A percentile compares a stretch with the other conserved stretches of the same genome.
phyloP scores from a whole-genome alignment of 2,329 filamentous ascomycete genomes.

The Sporothrix brunneoviolacea region DNA sequence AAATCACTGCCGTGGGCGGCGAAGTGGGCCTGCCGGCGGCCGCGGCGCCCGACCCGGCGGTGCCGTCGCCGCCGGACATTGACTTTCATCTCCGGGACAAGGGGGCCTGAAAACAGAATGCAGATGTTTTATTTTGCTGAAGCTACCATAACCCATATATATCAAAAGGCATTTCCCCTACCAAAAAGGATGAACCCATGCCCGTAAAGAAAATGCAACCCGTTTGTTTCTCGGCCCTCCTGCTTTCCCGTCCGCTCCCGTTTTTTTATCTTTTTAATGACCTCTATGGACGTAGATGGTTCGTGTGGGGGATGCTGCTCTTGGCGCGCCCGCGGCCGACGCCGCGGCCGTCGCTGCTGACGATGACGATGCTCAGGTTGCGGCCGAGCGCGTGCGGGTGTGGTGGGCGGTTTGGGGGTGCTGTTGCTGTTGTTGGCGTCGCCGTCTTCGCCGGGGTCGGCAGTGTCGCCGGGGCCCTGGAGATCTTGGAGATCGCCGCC shows the following conservation, averaged over 20 bases:
- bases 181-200: no score
- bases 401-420: background rate
- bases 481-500: no score
- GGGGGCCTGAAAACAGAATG: background rate
- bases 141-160: no score
- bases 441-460: background rate
- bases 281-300: no score
- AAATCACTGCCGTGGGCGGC: slow-evolving; percentile 40
- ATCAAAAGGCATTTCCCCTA: no score
- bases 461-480: no score
- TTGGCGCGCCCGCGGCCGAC: background rate
- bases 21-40: slow-evolving; percentile 6
- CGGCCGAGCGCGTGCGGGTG: background rate
- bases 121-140: no score
- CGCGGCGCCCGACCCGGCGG: background rate
- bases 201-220: no score
- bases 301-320: background rate
- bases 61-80: slow-evolving; percentile 8
- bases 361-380: slow-evolving; percentile 4
- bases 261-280: no score
- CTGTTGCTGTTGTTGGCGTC: background rate
- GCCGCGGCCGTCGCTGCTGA: background rate
- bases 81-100: background rate
- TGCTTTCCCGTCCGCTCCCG: no score
- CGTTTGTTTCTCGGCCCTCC: no score